phyloP scores from a whole-genome alignment of 352 stramenopile species.

The Thalassiosira hispida region DNA sequence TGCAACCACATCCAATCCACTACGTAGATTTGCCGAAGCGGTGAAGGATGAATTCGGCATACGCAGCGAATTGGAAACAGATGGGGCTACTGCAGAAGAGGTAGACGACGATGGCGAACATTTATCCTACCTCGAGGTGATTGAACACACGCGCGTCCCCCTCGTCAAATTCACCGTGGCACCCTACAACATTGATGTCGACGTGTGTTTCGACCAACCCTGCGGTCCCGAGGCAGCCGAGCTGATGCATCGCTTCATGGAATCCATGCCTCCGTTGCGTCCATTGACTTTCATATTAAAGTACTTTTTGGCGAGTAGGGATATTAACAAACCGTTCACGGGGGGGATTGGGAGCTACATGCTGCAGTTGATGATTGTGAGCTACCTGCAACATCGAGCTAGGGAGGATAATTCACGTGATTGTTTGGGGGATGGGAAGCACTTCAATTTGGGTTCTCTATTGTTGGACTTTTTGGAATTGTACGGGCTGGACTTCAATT shows the following conservation, averaged over 20 bases:
- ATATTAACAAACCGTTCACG: conserved; percentile 93
- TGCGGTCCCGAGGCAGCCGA: conserved; percentile 88
- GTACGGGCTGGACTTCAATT: conserved; percentile 94
- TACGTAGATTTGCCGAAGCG: conserved; percentile 60
- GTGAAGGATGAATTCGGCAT: conserved; percentile 71
- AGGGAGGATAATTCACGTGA: conserved; percentile 25
- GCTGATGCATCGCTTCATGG: conserved; percentile 91
- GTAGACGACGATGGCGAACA: conserved; percentile 76
- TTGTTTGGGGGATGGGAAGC: conserved; percentile 66
- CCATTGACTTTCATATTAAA: conserved; percentile 95
- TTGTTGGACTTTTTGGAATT: conserved; percentile 95
- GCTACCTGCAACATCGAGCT: conserved; percentile 92
- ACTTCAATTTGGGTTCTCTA: conserved; percentile 91
- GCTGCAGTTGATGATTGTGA: conserved; percentile 94
- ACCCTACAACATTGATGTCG: conserved; percentile 88
- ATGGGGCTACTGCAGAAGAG: neutral
- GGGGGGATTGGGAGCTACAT: conserved; percentile 94
- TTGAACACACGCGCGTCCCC: conserved; percentile 93
- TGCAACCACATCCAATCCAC: conserved; percentile 28
- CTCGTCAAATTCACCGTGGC: conserved; percentile 96
- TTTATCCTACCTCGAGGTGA: conserved; percentile 92
- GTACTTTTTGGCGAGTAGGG: conserved; percentile 93
- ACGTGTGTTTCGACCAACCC: conserved; percentile 91
- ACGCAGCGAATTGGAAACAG: conserved; percentile 52
- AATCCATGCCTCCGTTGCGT: conserved; percentile 90